Percentiles rank a stretch among this genome's conserved stretches.
phyloP scores from a whole-genome alignment of 2,329 filamentous ascomycete species.

The Botrytis byssoidea region DNA sequence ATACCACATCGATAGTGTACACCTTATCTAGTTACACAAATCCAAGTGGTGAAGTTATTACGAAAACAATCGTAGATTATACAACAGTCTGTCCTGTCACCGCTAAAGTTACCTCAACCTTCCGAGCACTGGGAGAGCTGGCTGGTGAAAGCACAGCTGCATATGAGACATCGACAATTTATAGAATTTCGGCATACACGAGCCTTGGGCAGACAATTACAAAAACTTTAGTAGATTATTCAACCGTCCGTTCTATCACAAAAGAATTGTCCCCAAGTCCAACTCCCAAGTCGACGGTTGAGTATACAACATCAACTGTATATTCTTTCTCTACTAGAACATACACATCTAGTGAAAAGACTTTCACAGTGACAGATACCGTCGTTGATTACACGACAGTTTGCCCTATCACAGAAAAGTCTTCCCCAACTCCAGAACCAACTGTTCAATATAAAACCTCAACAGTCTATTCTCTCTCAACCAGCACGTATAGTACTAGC shows the following conservation, averaged over 20 bases:
- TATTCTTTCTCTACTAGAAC: conserved; percentile 5
- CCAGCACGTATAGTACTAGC: not conserved
- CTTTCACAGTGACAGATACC: not conserved
- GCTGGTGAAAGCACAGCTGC: not conserved
- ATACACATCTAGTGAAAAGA: not conserved
- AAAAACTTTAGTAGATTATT: not conserved
- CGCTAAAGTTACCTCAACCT: not conserved
- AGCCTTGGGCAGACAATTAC: not conserved
- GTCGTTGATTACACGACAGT: not conserved
- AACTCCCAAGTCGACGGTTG: not conserved
- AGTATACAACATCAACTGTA: not conserved
- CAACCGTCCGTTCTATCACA: not conserved
- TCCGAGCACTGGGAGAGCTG: not conserved
- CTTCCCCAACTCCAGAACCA: not conserved
- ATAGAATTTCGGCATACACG: not conserved
- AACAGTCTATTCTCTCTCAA: not conserved
- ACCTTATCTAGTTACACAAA: not conserved
- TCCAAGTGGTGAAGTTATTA: not conserved
- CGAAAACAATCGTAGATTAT: not conserved
- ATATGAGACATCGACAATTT: not conserved
- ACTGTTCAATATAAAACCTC: conserved; percentile 5
- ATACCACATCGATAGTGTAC: not conserved
- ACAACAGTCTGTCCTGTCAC: not conserved
- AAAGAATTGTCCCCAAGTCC: not conserved
- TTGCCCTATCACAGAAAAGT: not conserved